Evolutionary conservation across 176 grass and related monocot species (phyloP), one percentile per base, ranked within the genome.

Genomic region (Carex parvula): DNA sequence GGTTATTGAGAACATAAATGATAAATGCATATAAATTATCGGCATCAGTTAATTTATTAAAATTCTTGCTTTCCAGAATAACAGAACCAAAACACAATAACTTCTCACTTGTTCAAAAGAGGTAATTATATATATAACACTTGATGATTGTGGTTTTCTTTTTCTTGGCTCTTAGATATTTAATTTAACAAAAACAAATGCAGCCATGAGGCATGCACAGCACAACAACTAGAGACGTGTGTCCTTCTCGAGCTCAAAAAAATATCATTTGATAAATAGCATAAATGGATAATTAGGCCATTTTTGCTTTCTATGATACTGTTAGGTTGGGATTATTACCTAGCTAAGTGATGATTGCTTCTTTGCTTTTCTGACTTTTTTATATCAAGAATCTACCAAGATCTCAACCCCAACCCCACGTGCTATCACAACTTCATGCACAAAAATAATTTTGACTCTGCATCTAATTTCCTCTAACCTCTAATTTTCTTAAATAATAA

Each of bases 291-390:
- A 50, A 54, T 30, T 55, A 30, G 72, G 48, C 6, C 22, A 0
- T 76, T 56, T 76, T 30, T 41, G 2, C 53, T 79, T 57, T 55
- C 55, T 32, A 55, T 33, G 57, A 63, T 81, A 6, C 15, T 17
- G n/a, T 48, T 64, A 29, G 55, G 59, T 46, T 82, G 61, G 60
- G 24, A 24, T 8, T 52, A 29, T 66, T 44, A 48, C 80, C 61
- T 67, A 67, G 67, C 10, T 6, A 15, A 82, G 37, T 82, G 21
- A 52, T 53, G 30, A 82, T 59, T 80, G 77, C 52, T n/a, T 70
- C 32, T 70, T 80, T 14, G 60, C 80, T 82, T 67, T 39, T 82
- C 20, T 29, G 61, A 82, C 61, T 82, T 81, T 46, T 65, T 60
- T 3, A 44, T 81, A 33, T 17, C 35, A 60, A 81, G 8, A n/a